phyloP scores from a whole-genome alignment of 2,329 filamentous ascomycete species.

The Xylariales sp. region DNA sequence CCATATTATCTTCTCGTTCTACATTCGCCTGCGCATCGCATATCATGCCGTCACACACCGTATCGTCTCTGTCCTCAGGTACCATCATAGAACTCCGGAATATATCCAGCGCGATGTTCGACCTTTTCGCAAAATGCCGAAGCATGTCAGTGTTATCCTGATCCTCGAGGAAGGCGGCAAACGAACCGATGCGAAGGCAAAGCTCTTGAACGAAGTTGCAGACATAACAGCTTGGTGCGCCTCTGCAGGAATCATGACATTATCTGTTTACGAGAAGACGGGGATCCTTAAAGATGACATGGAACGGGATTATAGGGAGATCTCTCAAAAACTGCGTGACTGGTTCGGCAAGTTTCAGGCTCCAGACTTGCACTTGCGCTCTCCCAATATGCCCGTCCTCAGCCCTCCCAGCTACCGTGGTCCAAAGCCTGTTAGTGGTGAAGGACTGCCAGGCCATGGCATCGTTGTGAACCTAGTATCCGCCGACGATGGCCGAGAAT shows the following conservation, averaged over 20 bases:
- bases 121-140: conserved; percentile 67
- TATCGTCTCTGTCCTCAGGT: conserved; percentile 77
- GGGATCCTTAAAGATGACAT: conserved; percentile 88
- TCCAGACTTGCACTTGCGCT: conserved; percentile 59
- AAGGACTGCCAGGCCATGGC: conserved; percentile 19
- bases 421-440: background rate
- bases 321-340: conserved; percentile 73
- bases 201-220: conserved; percentile 82
- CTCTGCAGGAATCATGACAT: conserved; percentile 77
- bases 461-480: conserved; percentile 74
- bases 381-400: conserved; percentile 27
- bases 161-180: conserved; percentile 66
- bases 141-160: conserved; percentile 84
- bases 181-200: conserved; percentile 71
- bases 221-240: conserved; percentile 93
- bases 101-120: conserved; percentile 86
- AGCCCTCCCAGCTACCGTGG: conserved; percentile 16
- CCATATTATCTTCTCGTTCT: conserved; percentile 82
- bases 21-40: conserved; percentile 74
- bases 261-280: conserved; percentile 90
- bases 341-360: conserved; percentile 76
- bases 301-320: conserved; percentile 74
- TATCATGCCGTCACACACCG: conserved; percentile 77
- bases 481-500: conserved; percentile 84
- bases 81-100: conserved; percentile 93